Percentiles rank a stretch among this genome's conserved stretches.
Evolutionary conservation across 1,284 basidiomycete genomes (phyloP).

Genomic region (Anthracocystis panici-leucophaei): DNA sequence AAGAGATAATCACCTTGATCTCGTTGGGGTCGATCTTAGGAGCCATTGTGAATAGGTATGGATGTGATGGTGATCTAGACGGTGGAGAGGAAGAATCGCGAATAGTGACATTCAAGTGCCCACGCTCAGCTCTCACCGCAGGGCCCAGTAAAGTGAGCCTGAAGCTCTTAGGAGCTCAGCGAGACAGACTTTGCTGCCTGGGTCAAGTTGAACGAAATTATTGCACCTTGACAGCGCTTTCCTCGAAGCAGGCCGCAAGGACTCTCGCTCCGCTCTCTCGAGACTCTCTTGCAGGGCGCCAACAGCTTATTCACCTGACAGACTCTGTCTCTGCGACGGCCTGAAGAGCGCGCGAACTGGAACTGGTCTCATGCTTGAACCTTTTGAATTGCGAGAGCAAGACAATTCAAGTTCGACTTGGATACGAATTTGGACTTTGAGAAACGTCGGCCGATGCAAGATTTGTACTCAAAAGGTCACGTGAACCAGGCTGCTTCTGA

Average conservation of each 20-base stretch:
- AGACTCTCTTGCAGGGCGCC: neutral
- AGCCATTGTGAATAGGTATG: constrained; percentile 61
- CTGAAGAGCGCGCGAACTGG: too few relatives aligned
- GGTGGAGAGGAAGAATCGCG: constrained; percentile 25
- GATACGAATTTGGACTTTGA: neutral
- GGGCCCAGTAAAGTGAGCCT: too few relatives aligned
- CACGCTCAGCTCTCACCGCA: constrained; percentile 3
- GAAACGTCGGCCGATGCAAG: neutral
- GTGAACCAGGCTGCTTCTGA: neutral
- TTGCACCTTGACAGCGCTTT: constrained; percentile 2
- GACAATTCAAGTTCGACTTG: too few relatives aligned
- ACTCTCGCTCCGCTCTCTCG: neutral
- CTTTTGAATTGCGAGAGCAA: neutral
- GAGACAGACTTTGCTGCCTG: constrained; percentile 3
- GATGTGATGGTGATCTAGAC: constrained; percentile 48
- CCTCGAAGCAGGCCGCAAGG: neutral
- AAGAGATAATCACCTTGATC: constrained; percentile 75
- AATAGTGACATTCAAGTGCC: constrained; percentile 1
- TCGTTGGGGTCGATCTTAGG: constrained; percentile 82
- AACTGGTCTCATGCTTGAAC: neutral
- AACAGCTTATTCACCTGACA: neutral
- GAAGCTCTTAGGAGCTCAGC: too few relatives aligned
- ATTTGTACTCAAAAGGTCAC: neutral
- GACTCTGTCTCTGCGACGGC: constrained; percentile 1
- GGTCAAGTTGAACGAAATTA: neutral